Evolutionary conservation across 2,329 filamentous ascomycete genomes (phyloP), one percentile per base, ranked within the genome.

Genomic region (Apiospora malaysiana): DNA sequence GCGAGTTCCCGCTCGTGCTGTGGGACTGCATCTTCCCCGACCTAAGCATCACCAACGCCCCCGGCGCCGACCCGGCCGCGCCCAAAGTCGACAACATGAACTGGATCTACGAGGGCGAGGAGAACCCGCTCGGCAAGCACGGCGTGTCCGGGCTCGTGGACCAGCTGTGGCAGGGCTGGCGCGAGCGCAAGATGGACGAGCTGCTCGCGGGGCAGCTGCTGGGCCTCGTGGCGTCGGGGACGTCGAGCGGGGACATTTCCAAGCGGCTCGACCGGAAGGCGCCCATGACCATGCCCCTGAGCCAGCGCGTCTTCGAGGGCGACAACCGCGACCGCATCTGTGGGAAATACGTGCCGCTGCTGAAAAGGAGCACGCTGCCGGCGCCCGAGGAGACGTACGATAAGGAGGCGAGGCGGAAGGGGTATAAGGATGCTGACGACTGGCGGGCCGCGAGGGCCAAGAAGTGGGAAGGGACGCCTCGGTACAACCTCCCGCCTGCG

Each of bases 1-100:
- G 92, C 68, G 95, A 98, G 79, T 89, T 91, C 37, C 95, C 96
- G 2, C 88, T 99, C 10, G 96, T 98, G 21, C 88, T 99, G 7
- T 98, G 95, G 95, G 94, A 98, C 82, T 98, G 95, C 82, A 87
- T 97, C 45, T 99, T 98, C 81, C 94, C 94, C 0, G 81, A 82
- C 40, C 42, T 67, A 5, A 1, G 2, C 18, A 23, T 63, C 27
- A 77, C 81, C 56, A 75, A 45, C 16, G 66, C 43, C 0, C 66
- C 66, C 16, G 18, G 43, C 4, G 37, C 76, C 16, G 75, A 79
- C 68, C 81, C 83, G 65, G 75, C 78, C 18, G 68, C 76, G 18
- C 74, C 74, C 47, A 78, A 74, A 78, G 84, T 75, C 51, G 91
- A 96, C 79, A 85, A 87, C 0, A 79, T 98, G 70, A 80, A 90